Percentiles rank a stretch among this genome's conserved stretches.
These are phyloP conservation scores for Claviceps capensis DNA, from an alignment of 2,329 filamentous ascomycete genomes.

Conservation along the genomic window DNA sequence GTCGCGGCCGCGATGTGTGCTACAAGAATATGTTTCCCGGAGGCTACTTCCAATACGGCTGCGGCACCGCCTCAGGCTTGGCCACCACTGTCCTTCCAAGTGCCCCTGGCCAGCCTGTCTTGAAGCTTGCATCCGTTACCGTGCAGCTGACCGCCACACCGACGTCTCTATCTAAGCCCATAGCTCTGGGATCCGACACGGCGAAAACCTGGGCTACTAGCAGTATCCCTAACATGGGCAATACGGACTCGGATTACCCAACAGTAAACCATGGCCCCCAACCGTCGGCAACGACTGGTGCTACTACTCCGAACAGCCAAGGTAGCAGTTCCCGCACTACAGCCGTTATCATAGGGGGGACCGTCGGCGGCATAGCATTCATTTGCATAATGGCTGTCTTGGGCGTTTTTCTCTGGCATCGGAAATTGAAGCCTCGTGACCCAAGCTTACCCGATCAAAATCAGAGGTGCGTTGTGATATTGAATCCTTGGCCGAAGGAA, in stretches of 20 bases:
- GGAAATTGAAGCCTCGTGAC: conserved; percentile 8
- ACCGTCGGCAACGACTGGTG: conserved; percentile 9
- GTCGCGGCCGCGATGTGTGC: conserved; percentile 35
- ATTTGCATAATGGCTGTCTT: conserved; percentile 29
- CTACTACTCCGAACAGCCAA: conserved; percentile 16
- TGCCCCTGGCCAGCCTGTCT: conserved; percentile 25
- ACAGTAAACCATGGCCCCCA: conserved; percentile 1
- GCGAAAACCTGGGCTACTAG: conserved; percentile 5
- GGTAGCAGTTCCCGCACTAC: conserved; percentile 19
- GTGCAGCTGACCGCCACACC: conserved; percentile 27
- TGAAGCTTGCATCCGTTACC: conserved; percentile 25
- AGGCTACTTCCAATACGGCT: conserved; percentile 43
- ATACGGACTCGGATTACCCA: background rate
- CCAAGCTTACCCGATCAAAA: conserved; percentile 15
- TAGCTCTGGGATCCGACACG: conserved; percentile 22
- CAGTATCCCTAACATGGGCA: background rate
- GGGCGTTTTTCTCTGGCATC: conserved; percentile 29
- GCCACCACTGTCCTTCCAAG: conserved; percentile 35
- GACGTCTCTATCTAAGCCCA: conserved; percentile 26
- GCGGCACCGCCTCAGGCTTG: conserved; percentile 32
- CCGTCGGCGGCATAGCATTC: conserved; percentile 35
- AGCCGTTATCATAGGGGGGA: conserved; percentile 40
- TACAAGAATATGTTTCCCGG: conserved; percentile 42
- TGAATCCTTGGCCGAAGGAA: background rate
- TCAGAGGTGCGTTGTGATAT: conserved; percentile 22